A percentile compares a stretch with the other conserved stretches of the same genome.
phyloP scores from a whole-genome alignment of 2,329 filamentous ascomycete species.

The Ploettnerulaceae sp. region DNA sequence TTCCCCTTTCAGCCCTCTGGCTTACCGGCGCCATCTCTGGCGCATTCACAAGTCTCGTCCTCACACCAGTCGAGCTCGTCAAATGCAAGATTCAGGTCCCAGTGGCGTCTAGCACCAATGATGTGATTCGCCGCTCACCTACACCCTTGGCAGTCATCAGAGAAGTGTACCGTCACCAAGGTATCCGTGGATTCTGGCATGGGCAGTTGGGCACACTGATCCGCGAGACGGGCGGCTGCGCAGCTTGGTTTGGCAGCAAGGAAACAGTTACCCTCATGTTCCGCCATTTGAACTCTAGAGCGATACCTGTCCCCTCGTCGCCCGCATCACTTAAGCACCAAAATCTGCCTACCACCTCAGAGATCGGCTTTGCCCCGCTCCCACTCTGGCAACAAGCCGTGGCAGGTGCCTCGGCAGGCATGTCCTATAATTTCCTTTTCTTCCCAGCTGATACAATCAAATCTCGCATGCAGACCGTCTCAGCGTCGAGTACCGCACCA shows the following conservation, averaged over 20 bases:
- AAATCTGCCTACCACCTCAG: constrained; percentile 11
- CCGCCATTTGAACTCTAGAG: constrained; percentile 40
- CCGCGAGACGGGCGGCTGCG: constrained; percentile 86
- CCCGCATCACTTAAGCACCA: constrained; percentile 5
- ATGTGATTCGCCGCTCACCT: constrained; percentile 44
- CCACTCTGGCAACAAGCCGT: constrained; percentile 83
- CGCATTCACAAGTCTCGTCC: constrained; percentile 80
- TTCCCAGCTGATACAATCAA: constrained; percentile 98
- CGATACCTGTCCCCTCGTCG: constrained; percentile 17
- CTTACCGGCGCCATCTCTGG: constrained; percentile 82
- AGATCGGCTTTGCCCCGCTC: constrained; percentile 46
- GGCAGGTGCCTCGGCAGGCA: constrained; percentile 81
- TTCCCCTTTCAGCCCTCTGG: constrained; percentile 72
- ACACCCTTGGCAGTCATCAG: constrained; percentile 67
- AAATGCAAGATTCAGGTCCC: constrained; percentile 98
- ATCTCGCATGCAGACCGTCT: constrained; percentile 89
- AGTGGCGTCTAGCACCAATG: constrained; percentile 35
- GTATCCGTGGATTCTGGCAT: constrained; percentile 85
- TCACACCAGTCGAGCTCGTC: constrained; percentile 93
- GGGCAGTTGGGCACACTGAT: constrained; percentile 92
- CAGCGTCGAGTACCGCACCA: constrained; percentile 45
- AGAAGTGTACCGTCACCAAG: constrained; percentile 77
- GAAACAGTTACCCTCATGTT: constrained; percentile 62
- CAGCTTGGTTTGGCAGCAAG: constrained; percentile 92
- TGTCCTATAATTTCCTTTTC: constrained; percentile 95